These are phyloP conservation scores for Juglanconis oblonga DNA, from an alignment of 2,329 filamentous ascomycete genomes.

Conservation along the genomic window DNA sequence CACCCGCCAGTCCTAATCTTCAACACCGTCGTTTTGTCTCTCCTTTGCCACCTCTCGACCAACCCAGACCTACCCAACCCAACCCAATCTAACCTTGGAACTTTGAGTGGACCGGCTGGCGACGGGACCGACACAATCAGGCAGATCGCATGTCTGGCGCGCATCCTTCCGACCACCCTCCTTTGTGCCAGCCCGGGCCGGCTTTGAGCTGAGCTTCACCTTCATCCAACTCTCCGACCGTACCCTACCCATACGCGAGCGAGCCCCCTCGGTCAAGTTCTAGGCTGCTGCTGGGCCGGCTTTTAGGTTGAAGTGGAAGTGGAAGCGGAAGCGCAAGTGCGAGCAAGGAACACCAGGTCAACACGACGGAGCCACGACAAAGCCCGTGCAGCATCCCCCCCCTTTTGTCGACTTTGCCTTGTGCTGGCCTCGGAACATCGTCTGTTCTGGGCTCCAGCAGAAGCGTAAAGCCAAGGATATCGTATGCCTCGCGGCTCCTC, in stretches of 20 bases:
- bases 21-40: neutral
- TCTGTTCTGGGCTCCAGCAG: slow-evolving; percentile 38
- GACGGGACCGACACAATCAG: slow-evolving; percentile 17
- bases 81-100: neutral
- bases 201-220: slow-evolving; percentile 1
- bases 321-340: neutral
- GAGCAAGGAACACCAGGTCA: slow-evolving; percentile 2
- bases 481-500: slow-evolving; percentile 62
- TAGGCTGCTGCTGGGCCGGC: slow-evolving; percentile 17
- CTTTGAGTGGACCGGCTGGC: slow-evolving; percentile 18
- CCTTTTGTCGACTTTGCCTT: slow-evolving; percentile 22
- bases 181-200: slow-evolving; percentile 10
- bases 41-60: neutral
- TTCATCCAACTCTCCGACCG: neutral
- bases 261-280: neutral
- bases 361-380: neutral
- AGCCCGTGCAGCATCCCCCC: neutral
- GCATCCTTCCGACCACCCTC: slow-evolving; percentile 12
- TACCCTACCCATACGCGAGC: neutral
- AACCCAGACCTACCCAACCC: neutral
- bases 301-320: slow-evolving; percentile 11
- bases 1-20: neutral
- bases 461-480: slow-evolving; percentile 30
- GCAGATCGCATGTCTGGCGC: slow-evolving; percentile 17
- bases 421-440: slow-evolving; percentile 41